These are phyloP conservation scores for Lactarius hengduanensis DNA, from an alignment of 768 basidiomycete genomes.

Conservation along the genomic window DNA sequence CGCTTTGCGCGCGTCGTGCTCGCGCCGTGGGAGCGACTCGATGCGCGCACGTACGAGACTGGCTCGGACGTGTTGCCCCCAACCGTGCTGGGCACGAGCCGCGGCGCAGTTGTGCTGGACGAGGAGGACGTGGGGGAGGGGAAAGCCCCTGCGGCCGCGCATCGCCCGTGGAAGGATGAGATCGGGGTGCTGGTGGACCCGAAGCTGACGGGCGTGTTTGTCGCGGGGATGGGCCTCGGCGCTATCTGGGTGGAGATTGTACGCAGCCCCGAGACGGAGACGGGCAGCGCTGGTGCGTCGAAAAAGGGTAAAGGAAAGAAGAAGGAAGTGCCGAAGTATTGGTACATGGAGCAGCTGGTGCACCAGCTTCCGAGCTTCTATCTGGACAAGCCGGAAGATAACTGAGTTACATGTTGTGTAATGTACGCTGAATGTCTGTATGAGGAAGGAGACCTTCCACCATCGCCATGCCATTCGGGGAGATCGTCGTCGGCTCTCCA, in stretches of 20 bases:
- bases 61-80: constrained; percentile 39
- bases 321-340: constrained; percentile 41
- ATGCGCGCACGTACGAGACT: constrained; percentile 35
- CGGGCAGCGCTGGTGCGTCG: constrained; percentile 27
- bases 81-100: constrained; percentile 38
- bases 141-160: constrained; percentile 29
- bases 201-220: constrained; percentile 37
- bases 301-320: constrained; percentile 29
- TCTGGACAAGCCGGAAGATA: constrained; percentile 31
- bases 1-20: constrained; percentile 52
- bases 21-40: constrained; percentile 51
- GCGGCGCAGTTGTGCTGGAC: constrained; percentile 38
- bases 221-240: constrained; percentile 57
- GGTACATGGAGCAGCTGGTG: constrained; percentile 61
- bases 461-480: constrained; percentile 74
- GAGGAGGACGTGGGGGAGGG: constrained; percentile 2
- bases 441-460: constrained; percentile 22
- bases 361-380: constrained; percentile 56
- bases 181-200: constrained; percentile 60
- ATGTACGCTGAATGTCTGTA: not conserved
- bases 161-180: constrained; percentile 54
- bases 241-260: constrained; percentile 71
- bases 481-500: constrained; percentile 82
- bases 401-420: not conserved
- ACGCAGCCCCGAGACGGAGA: constrained; percentile 31